Evolutionary conservation across 306 rosid genomes (phyloP).

Genomic region (Styphnolobium japonicum): DNA sequence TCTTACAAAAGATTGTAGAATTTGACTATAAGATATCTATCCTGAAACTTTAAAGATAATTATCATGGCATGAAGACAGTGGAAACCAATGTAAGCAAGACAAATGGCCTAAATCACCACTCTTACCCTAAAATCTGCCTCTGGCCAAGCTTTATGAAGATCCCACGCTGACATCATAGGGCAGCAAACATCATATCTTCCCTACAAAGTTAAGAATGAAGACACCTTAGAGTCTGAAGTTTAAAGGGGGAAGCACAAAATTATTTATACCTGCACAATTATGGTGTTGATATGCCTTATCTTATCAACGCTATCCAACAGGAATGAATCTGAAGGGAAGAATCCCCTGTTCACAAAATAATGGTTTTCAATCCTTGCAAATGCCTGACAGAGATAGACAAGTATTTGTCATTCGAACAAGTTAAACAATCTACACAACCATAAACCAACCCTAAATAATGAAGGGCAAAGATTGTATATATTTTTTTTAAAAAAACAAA

Average conservation of each 20-base stretch:
- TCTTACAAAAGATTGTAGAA: not conserved
- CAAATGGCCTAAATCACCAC: constrained; percentile 4
- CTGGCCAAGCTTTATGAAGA: constrained; percentile 98
- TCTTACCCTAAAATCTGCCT: constrained; percentile 78
- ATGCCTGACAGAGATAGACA: constrained; percentile 59
- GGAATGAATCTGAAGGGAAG: constrained; percentile 79
- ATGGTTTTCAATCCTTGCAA: constrained; percentile 97
- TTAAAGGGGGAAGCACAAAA: not conserved
- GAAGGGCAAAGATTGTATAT: not conserved
- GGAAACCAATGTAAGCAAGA: constrained; percentile 8
- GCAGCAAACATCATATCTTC: constrained; percentile 91
- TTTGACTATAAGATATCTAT: not conserved
- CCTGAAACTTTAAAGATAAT: not conserved
- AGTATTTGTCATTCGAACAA: not conserved
- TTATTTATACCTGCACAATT: constrained; percentile 73
- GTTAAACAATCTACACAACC: constrained; percentile 16
- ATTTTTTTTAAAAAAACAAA: too few relatives aligned
- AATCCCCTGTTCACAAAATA: constrained; percentile 82
- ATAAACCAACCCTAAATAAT: not conserved
- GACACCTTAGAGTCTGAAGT: not conserved
- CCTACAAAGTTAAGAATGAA: constrained; percentile 47
- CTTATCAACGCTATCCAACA: constrained; percentile 76
- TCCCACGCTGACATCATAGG: constrained; percentile 99
- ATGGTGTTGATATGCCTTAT: constrained; percentile 75
- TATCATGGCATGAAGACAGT: constrained; percentile 18